phyloP scores from a whole-genome alignment of 2,329 filamentous ascomycete genomes.

The Claviceps maximensis region DNA sequence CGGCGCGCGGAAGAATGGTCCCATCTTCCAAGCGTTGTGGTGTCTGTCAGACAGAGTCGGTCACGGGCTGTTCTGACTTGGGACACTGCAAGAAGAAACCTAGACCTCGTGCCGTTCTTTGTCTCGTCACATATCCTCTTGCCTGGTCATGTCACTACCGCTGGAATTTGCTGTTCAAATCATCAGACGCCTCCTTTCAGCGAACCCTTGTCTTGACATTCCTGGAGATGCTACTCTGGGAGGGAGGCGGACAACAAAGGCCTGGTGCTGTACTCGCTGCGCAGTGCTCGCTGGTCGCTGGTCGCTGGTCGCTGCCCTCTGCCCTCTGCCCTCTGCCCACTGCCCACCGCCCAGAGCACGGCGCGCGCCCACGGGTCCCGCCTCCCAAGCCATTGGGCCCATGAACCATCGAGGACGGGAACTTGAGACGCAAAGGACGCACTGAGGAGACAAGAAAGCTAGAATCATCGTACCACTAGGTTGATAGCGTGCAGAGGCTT shows the following conservation, averaged over 20 bases:
- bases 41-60: not conserved
- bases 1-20: not conserved
- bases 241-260: too few relatives aligned
- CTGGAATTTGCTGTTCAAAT: not conserved
- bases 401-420: not conserved
- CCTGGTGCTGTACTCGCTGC: not conserved
- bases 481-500: too few relatives aligned
- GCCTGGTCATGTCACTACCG: too few relatives aligned
- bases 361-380: not conserved
- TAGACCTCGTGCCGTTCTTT: too few relatives aligned
- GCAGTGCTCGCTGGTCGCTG: too few relatives aligned
- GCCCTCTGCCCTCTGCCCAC: too few relatives aligned
- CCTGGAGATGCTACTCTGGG: not conserved
- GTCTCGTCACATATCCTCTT: too few relatives aligned
- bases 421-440: not conserved
- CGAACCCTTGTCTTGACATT: not conserved
- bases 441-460: not conserved
- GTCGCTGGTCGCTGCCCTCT: too few relatives aligned
- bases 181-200: not conserved
- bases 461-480: not conserved
- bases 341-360: too few relatives aligned
- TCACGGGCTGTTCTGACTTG: not conserved
- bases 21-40: not conserved
- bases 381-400: not conserved
- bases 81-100: too few relatives aligned